phyloP scores from a whole-genome alignment of 208 protist species.

The Tritrichomonas foetus region DNA sequence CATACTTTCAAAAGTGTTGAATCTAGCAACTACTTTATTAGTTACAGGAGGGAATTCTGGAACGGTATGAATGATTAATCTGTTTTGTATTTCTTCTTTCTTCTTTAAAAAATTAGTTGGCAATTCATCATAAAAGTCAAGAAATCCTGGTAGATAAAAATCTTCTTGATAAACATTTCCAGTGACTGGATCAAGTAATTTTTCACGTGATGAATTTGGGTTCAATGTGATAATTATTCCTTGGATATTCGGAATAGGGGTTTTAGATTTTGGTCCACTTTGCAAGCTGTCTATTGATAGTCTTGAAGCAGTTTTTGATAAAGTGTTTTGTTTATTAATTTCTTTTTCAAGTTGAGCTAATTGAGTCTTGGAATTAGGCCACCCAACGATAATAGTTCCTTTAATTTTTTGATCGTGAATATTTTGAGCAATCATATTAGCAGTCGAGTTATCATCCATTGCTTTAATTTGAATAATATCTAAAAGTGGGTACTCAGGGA shows the following conservation, averaged over 20 bases:
- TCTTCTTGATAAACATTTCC: not conserved
- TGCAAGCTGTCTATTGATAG: too few species aligned
- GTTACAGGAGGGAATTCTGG: not conserved
- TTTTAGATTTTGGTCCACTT: too few species aligned
- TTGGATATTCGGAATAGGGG: too few species aligned
- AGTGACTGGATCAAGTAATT: not conserved
- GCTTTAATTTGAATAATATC: not conserved
- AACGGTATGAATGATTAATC: not conserved
- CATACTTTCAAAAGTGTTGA: not conserved
- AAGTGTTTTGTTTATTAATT: not conserved
- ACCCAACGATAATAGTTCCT: not conserved
- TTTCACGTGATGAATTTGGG: too few species aligned
- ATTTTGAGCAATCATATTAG: not conserved
- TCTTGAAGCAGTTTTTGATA: too few species aligned
- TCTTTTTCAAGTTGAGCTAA: not conserved
- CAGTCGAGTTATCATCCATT: not conserved
- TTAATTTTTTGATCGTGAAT: not conserved
- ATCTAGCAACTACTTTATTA: not conserved
- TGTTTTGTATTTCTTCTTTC: not conserved
- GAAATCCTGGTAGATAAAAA: not conserved
- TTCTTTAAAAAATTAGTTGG: not conserved
- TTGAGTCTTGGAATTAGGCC: not conserved
- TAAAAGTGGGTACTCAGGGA: not conserved
- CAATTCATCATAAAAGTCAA: not conserved
- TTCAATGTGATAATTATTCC: too few species aligned